Base-by-base conservation (phyloP, 1,139 yeast species). In the Torulaspora pretoriensis region DNA sequence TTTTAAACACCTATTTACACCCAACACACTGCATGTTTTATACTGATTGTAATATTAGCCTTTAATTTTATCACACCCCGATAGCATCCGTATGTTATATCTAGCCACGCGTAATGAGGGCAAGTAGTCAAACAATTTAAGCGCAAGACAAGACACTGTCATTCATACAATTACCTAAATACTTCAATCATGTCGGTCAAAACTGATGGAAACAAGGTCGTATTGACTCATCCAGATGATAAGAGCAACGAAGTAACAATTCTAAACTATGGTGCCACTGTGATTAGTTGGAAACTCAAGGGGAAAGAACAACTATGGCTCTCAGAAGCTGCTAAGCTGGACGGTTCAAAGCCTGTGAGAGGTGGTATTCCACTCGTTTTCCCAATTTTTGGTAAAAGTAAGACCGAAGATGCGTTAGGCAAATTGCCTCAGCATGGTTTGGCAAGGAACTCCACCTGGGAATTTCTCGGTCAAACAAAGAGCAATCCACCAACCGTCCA, bases 301-400 rank as follows among this genome's bases (percentile, higher is more conserved):
- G 88, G 84, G 24, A 66, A 70, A 41, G 97, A 92, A 64, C 90
- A 84, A 66, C 67, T 83, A 40, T 83, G 85, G 83, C 63, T 83
- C 34, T 78, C 85, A 8, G 68, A 71, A 10, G 92, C 79, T 35
- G 96, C 97, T 42, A 78, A 81, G 57, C 70, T 90, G 51, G 97
- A 92, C 59, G 97, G 97, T 3, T 69, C 90, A 40, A 86, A 84
- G 63, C 94, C 97, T 1, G 97, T 92, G 22, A 78, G 98, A 62
- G 98, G 98, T 50, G 98, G 98, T 40, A 86, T 92, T 44, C 98
- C 98, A 9, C 72, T 92, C 25, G 97, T 90, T 2, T 92, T 92
- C 75, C 98, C 97, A 1, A 82, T 89, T 6, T 92, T 92, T 66
- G 97, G 98, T 48, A 88, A 86, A 63, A 76, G 81, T 19, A 63